Base-by-base conservation (phyloP, 78 protist genomes). In the Diacronema lutheri region DNA sequence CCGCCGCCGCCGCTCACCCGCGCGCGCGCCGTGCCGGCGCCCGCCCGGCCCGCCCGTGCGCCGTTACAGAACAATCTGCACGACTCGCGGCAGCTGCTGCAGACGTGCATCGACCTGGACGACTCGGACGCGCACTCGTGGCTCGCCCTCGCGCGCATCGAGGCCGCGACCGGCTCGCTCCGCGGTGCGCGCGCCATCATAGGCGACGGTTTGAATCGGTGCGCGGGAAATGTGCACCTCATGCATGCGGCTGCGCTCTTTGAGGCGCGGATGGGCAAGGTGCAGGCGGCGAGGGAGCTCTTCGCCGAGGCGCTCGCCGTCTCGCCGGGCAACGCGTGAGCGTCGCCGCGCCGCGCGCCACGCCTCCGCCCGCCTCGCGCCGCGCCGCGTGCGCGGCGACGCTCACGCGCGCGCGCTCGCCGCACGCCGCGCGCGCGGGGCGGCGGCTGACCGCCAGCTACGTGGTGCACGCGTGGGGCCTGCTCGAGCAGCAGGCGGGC, bases 111-210 rank as follows among this genome's bases (percentile, higher is more conserved):
- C 35, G 19, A 14, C 16, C 79, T 71, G 58, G 79, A 71, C n/a
- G 23, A 12, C 23, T 2, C 37, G 55, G 79, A 71, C 57, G 79
- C 58, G 58, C 58, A 71, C 58, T 25, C 58, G 19, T 25, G 19
- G 38, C 79, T 71, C 57, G 31, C 79, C 23, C 79, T 71, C 58
- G 79, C 79, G 12, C 57, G 13, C 37, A 23, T 71, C 37, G 79
- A 71, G 57, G 79, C 79, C 10, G 37, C 37, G 2, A 29, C 46
- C 26, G 19, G 58, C 35, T 2, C 20, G 4, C 13, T 4, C 26
- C 33, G 10, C 16, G 10, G 1, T 1, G 79, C 79, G 56, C 46
- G 79, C 79, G 31, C 16, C 58, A 33, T 38, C 58, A 38, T 71
- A 57, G 21, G 0, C 23, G 6, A 19, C 58, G 79, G 29, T 3